phyloP scores from a whole-genome alignment of 306 rosid species.

The Casuarina equisetifolia region DNA sequence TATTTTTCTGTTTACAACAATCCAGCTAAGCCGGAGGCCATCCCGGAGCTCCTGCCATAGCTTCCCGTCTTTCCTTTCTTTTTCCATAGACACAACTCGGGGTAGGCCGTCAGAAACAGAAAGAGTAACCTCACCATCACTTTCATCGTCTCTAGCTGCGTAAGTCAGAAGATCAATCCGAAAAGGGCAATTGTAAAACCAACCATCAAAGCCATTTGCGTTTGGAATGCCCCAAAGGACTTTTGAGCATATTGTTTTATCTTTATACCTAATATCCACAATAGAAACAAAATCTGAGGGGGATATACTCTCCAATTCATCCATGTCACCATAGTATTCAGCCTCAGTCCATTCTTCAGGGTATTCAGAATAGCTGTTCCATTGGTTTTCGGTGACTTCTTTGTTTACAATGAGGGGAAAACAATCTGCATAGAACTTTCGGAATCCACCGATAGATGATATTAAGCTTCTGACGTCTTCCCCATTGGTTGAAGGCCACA shows the following conservation, averaged over 20 bases:
- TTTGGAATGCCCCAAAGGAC: constrained; percentile 89
- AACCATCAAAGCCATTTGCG: constrained; percentile 60
- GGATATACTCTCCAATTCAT: constrained; percentile 48
- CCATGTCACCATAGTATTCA: constrained; percentile 72
- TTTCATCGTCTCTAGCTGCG: constrained; percentile 55
- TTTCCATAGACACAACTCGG: constrained; percentile 62
- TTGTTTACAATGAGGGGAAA: constrained; percentile 81
- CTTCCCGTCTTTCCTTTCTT: constrained; percentile 81
- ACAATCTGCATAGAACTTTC: constrained; percentile 87
- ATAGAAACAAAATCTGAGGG: constrained; percentile 86
- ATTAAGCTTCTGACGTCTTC: constrained; percentile 77
- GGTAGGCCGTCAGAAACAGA: constrained; percentile 82
- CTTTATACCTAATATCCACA: constrained; percentile 74
- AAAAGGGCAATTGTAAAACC: constrained; percentile 89
- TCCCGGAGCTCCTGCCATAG: constrained; percentile 79
- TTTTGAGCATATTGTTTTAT: constrained; percentile 72
- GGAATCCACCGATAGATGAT: constrained; percentile 74
- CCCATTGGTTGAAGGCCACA: constrained; percentile 89
- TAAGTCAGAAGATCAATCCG: constrained; percentile 74
- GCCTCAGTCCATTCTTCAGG: constrained; percentile 91
- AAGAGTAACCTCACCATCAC: constrained; percentile 60
- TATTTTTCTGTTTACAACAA: constrained; percentile 66
- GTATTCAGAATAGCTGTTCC: constrained; percentile 54
- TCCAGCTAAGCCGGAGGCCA: constrained; percentile 85
- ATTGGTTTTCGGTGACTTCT: constrained; percentile 55